Base-by-base conservation (phyloP, 805 yeast genomes). In the Spathaspora hagerdaliae region DNA sequence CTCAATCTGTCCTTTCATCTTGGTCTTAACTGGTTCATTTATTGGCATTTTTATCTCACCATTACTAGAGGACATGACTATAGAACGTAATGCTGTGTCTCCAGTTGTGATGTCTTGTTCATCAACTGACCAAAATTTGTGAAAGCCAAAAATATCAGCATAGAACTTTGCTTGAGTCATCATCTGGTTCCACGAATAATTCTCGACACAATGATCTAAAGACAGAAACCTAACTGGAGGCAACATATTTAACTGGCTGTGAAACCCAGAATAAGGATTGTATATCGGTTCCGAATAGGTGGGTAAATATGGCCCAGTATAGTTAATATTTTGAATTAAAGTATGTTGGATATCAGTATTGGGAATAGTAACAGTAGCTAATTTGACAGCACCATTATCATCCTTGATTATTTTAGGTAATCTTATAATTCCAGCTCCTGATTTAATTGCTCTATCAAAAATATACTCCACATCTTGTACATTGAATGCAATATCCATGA, bases 171-270 rank as follows among this genome's bases (percentile, higher is more conserved):
- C 85, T 0, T 80, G 78, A 5, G 53, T 53, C 29, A 71, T 73
- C 85, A 87, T 79, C 53, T 77, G 68, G 55, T 82, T 64, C 91
- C 91, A 85, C 36, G 75, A 78, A 52, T 81, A 82, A 63, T 86
- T 87, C 52, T 85, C 91, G 14, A 88, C 96, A 57, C 88, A 82
- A 56, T 87, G 96, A 62, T 87, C 96, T 48, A 88, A 77, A 5
- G 59, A 55, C 1, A 53, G 54, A 35, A 83, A 63, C 0, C 60
- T 48, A 13, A 79, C 60, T n/a, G 62, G 62, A 8, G 75, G 75
- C 8, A 54, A 42, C n/a, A 44, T 27, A 15, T 31, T 40, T 9
- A 49, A 33, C 12, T 45, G 47, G 4, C 31, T n/a, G 5, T 19
- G 13, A 43, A 38, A 42, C 6, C 31, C 24, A 9, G 27, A 27